phyloP scores from a whole-genome alignment of 2,329 filamentous ascomycete genomes.

The Fusarium ambrosium region DNA sequence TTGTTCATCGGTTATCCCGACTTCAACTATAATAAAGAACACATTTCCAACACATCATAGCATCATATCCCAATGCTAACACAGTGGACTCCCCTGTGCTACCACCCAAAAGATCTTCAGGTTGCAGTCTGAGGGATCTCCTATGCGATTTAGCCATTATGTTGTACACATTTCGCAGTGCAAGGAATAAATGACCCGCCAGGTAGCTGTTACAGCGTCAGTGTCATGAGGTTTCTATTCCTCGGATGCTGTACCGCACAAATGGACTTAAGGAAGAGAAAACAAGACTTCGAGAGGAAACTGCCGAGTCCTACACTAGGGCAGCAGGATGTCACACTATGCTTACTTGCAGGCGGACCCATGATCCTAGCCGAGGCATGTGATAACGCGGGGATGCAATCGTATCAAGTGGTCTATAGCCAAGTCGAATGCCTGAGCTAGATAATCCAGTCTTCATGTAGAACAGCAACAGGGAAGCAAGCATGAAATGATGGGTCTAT shows the following conservation, averaged over 20 bases:
- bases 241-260: neutral
- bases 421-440: neutral
- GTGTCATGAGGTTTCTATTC: neutral
- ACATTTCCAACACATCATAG: too few species aligned
- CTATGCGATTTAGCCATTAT: neutral
- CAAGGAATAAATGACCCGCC: neutral
- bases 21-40: too few species aligned
- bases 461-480: neutral
- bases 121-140: neutral
- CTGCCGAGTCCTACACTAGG: neutral
- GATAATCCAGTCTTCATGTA: neutral
- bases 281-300: neutral
- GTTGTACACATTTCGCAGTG: neutral
- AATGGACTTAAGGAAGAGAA: neutral
- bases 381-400: neutral
- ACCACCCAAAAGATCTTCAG: neutral
- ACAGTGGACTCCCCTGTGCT: neutral
- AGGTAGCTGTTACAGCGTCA: neutral
- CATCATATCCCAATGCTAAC: too few species aligned
- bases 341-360: neutral
- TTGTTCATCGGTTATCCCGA: too few species aligned
- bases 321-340: neutral
- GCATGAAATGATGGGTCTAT: neutral
- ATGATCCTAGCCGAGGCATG: neutral
- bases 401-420: neutral